Conservation (phyloP, 139 green algal genomes). For the Nannochloris sp. region DNA sequence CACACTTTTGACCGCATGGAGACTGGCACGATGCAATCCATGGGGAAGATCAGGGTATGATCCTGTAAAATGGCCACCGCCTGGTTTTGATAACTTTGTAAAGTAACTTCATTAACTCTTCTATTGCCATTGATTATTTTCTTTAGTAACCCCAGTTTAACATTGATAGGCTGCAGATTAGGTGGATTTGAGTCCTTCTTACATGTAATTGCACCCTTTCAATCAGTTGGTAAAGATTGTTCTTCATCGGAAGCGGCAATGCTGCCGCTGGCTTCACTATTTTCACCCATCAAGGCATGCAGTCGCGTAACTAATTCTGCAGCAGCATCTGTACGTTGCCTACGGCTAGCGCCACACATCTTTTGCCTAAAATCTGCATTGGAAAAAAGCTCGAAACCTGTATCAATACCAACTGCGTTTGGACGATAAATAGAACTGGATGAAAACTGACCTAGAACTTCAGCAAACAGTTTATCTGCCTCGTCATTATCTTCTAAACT, state of each 20-base stretch:
- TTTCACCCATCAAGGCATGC: slow-evolving; percentile 9
- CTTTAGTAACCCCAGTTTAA: neutral
- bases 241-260: slow-evolving; percentile 1
- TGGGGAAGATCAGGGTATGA: slow-evolving; percentile 40
- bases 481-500: neutral
- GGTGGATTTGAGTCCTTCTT: too few relatives aligned
- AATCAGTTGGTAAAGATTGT: too few relatives aligned
- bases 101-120: neutral
- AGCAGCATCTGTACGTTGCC: neutral
- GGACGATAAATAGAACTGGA: neutral
- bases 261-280: slow-evolving; percentile 8
- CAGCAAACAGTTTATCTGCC: neutral
- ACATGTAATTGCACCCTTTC: neutral
- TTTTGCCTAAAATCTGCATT: neutral
- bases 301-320: slow-evolving; percentile 8
- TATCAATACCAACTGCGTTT: neutral
- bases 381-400: neutral
- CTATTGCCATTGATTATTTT: neutral
- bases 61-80: slow-evolving; percentile 38
- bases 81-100: slow-evolving; percentile 12
- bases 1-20: slow-evolving; percentile 67
- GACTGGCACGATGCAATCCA: slow-evolving; percentile 69
- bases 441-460: neutral
- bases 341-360: neutral
- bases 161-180: too few relatives aligned